Conservation (phyloP, 1,284 basidiomycete species). For the Trichosporon sp. region DNA sequence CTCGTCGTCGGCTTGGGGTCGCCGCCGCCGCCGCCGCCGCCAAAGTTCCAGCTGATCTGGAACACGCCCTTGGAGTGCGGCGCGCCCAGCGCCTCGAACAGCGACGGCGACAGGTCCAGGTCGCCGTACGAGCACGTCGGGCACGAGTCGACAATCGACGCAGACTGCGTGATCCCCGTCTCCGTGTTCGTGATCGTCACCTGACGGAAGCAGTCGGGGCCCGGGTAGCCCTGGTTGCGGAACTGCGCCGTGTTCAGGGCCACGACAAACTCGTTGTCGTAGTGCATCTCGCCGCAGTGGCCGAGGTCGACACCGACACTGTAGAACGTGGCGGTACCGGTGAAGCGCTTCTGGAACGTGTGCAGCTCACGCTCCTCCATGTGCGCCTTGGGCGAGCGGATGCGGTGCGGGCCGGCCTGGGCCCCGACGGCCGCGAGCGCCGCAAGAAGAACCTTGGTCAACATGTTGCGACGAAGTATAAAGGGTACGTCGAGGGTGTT, state of each 20-base stretch:
- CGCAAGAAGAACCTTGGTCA: background rate
- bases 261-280: slow-evolving; percentile 41
- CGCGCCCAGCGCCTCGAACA: slow-evolving; percentile 58
- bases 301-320: slow-evolving; percentile 3
- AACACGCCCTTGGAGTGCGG: slow-evolving; percentile 55
- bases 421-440: background rate
- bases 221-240: slow-evolving; percentile 60
- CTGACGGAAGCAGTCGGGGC: slow-evolving; percentile 58
- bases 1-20: slow-evolving; percentile 1
- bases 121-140: slow-evolving; percentile 54
- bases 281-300: slow-evolving; percentile 5
- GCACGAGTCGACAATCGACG: slow-evolving; percentile 62
- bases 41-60: slow-evolving; percentile 58
- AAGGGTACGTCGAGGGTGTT: background rate
- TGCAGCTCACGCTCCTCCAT: background rate
- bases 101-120: slow-evolving; percentile 69
- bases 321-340: slow-evolving; percentile 1
- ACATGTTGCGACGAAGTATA: background rate
- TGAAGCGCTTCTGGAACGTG: slow-evolving; percentile 2
- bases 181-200: slow-evolving; percentile 67
- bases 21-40: slow-evolving; percentile 35
- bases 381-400: background rate
- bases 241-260: slow-evolving; percentile 46
- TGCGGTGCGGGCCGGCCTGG: background rate
- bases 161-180: slow-evolving; percentile 52